These are phyloP conservation scores for Ophiostoma sp. DNA, from an alignment of 2,329 filamentous ascomycete genomes.

Conservation along the genomic window DNA sequence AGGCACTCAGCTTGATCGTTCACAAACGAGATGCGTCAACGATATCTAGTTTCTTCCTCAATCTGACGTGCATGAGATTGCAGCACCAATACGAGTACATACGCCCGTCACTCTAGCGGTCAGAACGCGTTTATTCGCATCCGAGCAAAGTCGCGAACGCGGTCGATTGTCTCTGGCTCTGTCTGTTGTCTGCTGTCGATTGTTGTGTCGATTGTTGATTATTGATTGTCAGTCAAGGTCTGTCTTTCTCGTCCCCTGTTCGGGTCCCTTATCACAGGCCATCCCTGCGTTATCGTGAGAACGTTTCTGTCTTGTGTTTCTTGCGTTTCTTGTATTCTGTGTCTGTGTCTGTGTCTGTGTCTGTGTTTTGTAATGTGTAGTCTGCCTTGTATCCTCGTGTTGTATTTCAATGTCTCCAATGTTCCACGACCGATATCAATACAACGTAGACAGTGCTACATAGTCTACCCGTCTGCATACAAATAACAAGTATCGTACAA, in stretches of 20 bases:
- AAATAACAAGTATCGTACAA: not conserved
- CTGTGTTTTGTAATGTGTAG: too few species aligned
- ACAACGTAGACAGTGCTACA: not conserved
- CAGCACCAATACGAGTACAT: too few species aligned
- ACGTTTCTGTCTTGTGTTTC: not conserved
- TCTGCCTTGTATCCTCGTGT: not conserved
- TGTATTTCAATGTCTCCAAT: not conserved
- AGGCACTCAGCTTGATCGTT: too few species aligned
- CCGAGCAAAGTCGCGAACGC: not conserved
- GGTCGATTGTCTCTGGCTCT: not conserved
- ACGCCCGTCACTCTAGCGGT: not conserved
- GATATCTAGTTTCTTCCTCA: not conserved
- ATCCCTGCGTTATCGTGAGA: conserved; percentile 5
- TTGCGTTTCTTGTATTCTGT: not conserved
- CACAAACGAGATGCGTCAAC: too few species aligned
- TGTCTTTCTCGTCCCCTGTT: not conserved
- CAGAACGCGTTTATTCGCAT: not conserved
- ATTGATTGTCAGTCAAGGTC: not conserved
- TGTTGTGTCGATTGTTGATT: not conserved
- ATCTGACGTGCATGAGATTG: not conserved
- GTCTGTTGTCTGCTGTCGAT: not conserved
- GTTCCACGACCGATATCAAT: conserved; percentile 5
- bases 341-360: not conserved
- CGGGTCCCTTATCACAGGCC: not conserved
- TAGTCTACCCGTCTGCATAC: not conserved